phyloP scores from a whole-genome alignment of 148 eudicot species.

The Suaeda aralocaspica region DNA sequence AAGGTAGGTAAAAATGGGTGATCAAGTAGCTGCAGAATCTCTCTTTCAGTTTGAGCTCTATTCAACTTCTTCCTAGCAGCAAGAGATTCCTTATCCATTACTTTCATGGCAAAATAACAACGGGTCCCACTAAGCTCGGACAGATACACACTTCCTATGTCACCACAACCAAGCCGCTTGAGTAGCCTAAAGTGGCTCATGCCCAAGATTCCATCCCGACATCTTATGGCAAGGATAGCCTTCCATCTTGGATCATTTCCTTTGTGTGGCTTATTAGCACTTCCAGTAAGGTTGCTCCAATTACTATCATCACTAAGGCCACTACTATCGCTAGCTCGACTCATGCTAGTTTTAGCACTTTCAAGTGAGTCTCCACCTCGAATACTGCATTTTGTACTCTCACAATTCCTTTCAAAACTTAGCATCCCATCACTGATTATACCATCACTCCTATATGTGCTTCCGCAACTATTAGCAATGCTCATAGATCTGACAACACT shows the following conservation, averaged over 20 bases:
- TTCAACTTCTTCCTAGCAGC: conserved; percentile 74
- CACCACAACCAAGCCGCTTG: conserved; percentile 77
- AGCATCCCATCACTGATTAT: conserved; percentile 70
- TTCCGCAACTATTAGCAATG: conserved; percentile 71
- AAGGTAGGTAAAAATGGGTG: conserved; percentile 90
- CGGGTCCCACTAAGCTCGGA: conserved; percentile 76
- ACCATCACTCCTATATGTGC: conserved; percentile 69
- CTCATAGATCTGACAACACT: conserved; percentile 75
- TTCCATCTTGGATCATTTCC: conserved; percentile 95
- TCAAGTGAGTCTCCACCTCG: conserved; percentile 65
- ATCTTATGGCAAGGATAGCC: conserved; percentile 73
- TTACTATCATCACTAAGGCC: conserved; percentile 92
- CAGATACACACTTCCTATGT: conserved; percentile 88
- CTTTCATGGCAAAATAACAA: conserved; percentile 90
- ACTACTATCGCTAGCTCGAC: conserved; percentile 88
- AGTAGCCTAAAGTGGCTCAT: conserved; percentile 84
- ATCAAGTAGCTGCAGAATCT: conserved; percentile 78
- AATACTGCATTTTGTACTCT: conserved; percentile 54
- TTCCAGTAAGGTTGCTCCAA: conserved; percentile 87
- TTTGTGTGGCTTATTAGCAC: conserved; percentile 92
- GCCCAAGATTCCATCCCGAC: conserved; percentile 69
- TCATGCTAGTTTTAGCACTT: conserved; percentile 80
- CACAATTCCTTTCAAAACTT: conserved; percentile 57
- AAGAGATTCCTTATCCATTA: conserved; percentile 87
- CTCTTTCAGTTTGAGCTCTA: conserved; percentile 83